These are phyloP conservation scores for Fusarium haematococcum DNA, from an alignment of 2,329 filamentous ascomycete species.

Conservation along the genomic window DNA sequence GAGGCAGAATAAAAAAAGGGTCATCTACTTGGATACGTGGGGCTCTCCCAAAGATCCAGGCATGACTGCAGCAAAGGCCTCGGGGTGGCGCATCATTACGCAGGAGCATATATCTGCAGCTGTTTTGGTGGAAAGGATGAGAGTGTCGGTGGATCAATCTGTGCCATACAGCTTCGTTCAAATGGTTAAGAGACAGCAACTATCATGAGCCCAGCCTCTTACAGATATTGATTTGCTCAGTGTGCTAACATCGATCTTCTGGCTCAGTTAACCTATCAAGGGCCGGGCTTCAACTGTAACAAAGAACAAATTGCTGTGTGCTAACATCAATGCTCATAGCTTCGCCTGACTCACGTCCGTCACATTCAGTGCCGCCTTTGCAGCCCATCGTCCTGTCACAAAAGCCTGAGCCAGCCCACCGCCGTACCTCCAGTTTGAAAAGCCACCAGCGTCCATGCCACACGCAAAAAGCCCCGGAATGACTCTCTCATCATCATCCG, in stretches of 20 bases:
- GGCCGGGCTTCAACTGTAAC: too few relatives aligned
- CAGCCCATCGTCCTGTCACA: slow-evolving; percentile 25
- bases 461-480: slow-evolving; percentile 18
- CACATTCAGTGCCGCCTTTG: background rate
- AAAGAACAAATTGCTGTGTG: too few relatives aligned
- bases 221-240: background rate
- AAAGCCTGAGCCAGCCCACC: slow-evolving; percentile 24
- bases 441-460: slow-evolving; percentile 29
- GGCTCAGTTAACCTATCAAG: too few relatives aligned
- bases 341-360: background rate
- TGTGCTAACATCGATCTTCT: background rate
- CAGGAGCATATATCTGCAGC: slow-evolving; percentile 20
- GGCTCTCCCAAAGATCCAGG: slow-evolving; percentile 4
- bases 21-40: slow-evolving; percentile 13
- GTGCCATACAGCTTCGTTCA: slow-evolving; percentile 22
- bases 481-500: slow-evolving; percentile 5
- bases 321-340: background rate
- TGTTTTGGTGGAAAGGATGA: slow-evolving; percentile 8
- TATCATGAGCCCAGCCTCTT: background rate
- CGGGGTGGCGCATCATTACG: slow-evolving; percentile 16
- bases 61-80: background rate
- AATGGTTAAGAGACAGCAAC: slow-evolving; percentile 20
- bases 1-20: background rate
- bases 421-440: slow-evolving; percentile 27
- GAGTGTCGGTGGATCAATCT: slow-evolving; percentile 19